These are phyloP conservation scores for Vitis hybrid DNA, from an alignment of 177 flowering plant genomes.

Conservation along the genomic window DNA sequence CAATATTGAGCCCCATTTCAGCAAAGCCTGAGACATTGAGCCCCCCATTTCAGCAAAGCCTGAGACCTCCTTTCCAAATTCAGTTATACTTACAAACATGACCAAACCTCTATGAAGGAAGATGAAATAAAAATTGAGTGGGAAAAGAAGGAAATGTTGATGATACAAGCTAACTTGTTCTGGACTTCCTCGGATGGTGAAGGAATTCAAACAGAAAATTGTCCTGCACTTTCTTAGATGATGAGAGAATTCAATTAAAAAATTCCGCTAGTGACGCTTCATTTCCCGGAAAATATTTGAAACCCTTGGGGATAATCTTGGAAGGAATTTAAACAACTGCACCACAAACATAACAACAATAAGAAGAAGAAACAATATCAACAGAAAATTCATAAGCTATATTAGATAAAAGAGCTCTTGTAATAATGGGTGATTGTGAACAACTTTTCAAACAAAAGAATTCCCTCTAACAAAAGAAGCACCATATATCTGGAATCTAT, in stretches of 20 bases:
- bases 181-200: too few species aligned
- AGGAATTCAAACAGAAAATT: too few species aligned
- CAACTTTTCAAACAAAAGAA: too few species aligned
- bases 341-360: slow-evolving; percentile 5
- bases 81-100: neutral
- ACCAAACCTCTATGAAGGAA: neutral
- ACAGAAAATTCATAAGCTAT: neutral
- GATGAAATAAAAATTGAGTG: neutral
- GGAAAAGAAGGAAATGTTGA: neutral
- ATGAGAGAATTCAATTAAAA: neutral
- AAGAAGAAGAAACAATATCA: neutral
- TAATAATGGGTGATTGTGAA: too few species aligned
- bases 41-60: neutral
- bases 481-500: too few species aligned
- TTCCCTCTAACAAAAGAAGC: too few species aligned
- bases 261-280: slow-evolving; percentile 63
- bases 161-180: neutral
- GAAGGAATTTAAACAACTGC: slow-evolving; percentile 85
- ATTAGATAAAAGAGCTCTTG: neutral
- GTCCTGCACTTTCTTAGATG: neutral
- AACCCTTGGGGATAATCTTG: slow-evolving; percentile 81
- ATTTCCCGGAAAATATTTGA: slow-evolving; percentile 76
- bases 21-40: neutral
- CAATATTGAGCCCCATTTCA: neutral
- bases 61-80: too few species aligned